Evolutionary conservation across 2,329 filamentous ascomycete genomes (phyloP).

Genomic region (Hysterium pulicare): DNA sequence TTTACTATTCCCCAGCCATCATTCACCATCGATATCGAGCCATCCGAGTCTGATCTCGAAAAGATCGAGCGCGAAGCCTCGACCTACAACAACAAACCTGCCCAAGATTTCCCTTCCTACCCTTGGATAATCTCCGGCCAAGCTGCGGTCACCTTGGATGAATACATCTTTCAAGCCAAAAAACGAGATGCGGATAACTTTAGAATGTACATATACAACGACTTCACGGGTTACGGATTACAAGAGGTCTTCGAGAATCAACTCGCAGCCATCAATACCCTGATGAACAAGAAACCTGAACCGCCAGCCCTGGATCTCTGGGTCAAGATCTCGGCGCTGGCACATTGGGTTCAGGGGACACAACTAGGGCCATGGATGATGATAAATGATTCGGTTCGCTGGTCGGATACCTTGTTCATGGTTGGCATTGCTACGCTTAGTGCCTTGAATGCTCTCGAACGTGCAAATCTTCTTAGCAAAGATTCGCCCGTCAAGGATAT

Average conservation of each 20-base stretch:
- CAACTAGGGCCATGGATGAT: conserved; percentile 3
- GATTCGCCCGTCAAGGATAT: conserved; percentile 14
- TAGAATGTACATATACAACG: conserved; percentile 28
- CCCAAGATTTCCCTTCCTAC: not conserved
- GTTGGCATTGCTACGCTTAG: conserved; percentile 10
- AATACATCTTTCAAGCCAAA: conserved; percentile 3
- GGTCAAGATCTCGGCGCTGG: conserved; percentile 6
- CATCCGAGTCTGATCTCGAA: not conserved
- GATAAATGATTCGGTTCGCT: conserved; percentile 11
- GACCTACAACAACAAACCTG: not conserved
- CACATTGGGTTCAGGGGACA: conserved; percentile 4
- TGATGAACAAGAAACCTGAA: conserved; percentile 8
- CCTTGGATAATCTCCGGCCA: not conserved
- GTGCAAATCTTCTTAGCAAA: conserved; percentile 7
- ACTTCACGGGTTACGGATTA: conserved; percentile 27
- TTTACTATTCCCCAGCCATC: not conserved
- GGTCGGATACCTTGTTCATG: conserved; percentile 1
- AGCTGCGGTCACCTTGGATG: not conserved
- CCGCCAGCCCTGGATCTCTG: conserved; percentile 5
- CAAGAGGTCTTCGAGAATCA: conserved; percentile 29
- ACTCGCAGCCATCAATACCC: conserved; percentile 9
- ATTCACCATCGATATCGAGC: not conserved
- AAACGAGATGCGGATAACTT: conserved; percentile 24
- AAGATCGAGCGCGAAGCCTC: not conserved
- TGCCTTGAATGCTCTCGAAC: conserved; percentile 12